Base-by-base conservation (phyloP, 345 rosid species). In the Moringa oleifera region DNA sequence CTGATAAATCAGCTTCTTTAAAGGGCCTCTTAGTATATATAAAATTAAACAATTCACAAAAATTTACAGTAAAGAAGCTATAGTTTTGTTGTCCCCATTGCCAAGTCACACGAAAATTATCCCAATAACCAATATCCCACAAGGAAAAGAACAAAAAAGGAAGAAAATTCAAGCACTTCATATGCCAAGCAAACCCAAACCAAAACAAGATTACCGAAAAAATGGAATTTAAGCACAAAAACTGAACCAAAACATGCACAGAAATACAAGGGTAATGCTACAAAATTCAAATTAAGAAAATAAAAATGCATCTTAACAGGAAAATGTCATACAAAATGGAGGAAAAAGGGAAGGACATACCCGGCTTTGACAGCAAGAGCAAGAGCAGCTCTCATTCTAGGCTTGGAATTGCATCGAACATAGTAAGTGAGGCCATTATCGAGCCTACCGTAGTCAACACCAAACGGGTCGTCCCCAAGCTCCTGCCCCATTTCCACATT, bases 281-380 rank as follows among this genome's bases (percentile, higher is more conserved):
- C 47, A 10, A 41, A 41, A 4, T 4, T 41, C 47, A 41, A 41
- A 15, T 28, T 7, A 41, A 41, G 47, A 9, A 41, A 41, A 41
- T 15, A 11, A 41, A 41, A 41, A 41, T 1, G 47, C 5, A 8
- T 3, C 33, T 2, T 28, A 17, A 17, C 5, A 64, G 59, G 55
- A 22, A 47, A 2, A 20, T 16, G 60, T 23, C 17, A 56, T 19
- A 20, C 28, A 46, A 55, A 52, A 51, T 56, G 62, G 55, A 41
- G 4, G 18, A 55, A 25, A 18, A 46, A 52, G 54, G 45, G 47
- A 64, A 70, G 60, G 51, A 51, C 24, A 7, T 72, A 91, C 96
- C 97, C 97, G 69, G 73, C 91, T 80, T 81, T 86, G 65, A 88
- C 82, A 63, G 88, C 96, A 51, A 91, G 96, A 57, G 98, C 83